phyloP scores from a whole-genome alignment of 2,329 filamentous ascomycete species.

The Talaromyces amestolkiae region DNA sequence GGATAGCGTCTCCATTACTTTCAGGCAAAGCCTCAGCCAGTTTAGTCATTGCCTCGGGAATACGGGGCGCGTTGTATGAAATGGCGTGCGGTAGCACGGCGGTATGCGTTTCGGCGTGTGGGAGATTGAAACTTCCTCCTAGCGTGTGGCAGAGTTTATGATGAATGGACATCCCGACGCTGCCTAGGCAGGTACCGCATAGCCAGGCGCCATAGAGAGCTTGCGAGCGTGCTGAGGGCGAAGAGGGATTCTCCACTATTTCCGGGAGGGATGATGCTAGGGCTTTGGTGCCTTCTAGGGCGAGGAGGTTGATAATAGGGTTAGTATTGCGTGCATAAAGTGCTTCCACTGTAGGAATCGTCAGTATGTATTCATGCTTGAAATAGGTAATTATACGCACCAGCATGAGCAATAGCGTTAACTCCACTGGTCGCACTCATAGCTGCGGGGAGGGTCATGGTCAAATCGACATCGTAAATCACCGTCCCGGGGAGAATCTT shows the following conservation, averaged over 20 bases:
- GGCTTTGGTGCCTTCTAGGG: constrained; percentile 55
- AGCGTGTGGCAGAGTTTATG: constrained; percentile 67
- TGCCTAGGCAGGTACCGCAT: constrained; percentile 60
- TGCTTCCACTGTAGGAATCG: constrained; percentile 52
- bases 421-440: constrained; percentile 60
- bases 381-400: constrained; percentile 30
- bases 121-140: constrained; percentile 62
- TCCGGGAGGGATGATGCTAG: constrained; percentile 55
- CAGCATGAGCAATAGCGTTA: constrained; percentile 64
- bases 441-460: constrained; percentile 55
- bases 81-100: constrained; percentile 62
- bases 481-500: constrained; percentile 61
- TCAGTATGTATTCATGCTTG: neutral
- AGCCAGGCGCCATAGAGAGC: constrained; percentile 66
- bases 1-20: constrained; percentile 58
- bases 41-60: constrained; percentile 53
- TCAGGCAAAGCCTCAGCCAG: constrained; percentile 56
- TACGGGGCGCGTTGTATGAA: constrained; percentile 59
- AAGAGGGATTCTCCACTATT: constrained; percentile 49
- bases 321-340: constrained; percentile 62
- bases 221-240: constrained; percentile 47
- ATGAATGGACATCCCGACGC: constrained; percentile 62
- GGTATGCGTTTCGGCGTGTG: constrained; percentile 65
- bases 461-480: constrained; percentile 64
- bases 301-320: constrained; percentile 59